A percentile compares a stretch with the other conserved stretches of the same genome.
Conservation (phyloP, 768 basidiomycete genomes). For the Suillus occidentalis region DNA sequence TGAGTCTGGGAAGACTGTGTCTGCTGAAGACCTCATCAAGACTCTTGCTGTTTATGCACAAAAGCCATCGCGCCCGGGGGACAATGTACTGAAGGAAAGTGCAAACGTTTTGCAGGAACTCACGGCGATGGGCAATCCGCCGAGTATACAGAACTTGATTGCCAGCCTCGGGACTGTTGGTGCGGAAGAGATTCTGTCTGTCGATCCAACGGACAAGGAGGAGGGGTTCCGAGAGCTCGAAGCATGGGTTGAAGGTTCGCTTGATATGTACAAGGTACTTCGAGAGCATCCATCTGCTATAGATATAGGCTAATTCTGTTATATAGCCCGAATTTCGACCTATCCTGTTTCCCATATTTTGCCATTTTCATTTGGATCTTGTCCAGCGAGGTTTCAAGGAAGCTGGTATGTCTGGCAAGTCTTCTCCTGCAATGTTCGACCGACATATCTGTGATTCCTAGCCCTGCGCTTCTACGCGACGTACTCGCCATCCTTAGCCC, state of each 20-base stretch:
- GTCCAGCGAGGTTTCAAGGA: constrained; percentile 88
- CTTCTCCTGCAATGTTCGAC: constrained; percentile 3
- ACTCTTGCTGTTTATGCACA: constrained; percentile 67
- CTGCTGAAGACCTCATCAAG: constrained; percentile 55
- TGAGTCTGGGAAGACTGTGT: constrained; percentile 39
- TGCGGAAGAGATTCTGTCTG: constrained; percentile 77
- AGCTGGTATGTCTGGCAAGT: constrained; percentile 59
- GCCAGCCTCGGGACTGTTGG: constrained; percentile 77
- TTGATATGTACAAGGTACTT: constrained; percentile 87
- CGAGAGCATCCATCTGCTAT: not conserved
- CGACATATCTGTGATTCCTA: constrained; percentile 30
- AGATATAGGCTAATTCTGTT: constrained; percentile 12
- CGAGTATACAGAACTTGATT: constrained; percentile 73
- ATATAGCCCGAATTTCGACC: constrained; percentile 88
- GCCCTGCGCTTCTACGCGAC: constrained; percentile 73
- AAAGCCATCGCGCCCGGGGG: constrained; percentile 63
- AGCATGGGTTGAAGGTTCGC: constrained; percentile 85
- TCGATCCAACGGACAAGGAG: constrained; percentile 83
- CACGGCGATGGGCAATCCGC: constrained; percentile 64
- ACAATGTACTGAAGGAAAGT: constrained; percentile 71
- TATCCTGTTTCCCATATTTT: constrained; percentile 93
- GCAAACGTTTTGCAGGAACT: constrained; percentile 67
- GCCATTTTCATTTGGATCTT: constrained; percentile 95
- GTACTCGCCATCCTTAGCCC: constrained; percentile 66
- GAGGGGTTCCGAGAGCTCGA: constrained; percentile 86